These are phyloP conservation scores for Melampsora americana DNA, from an alignment of 1,284 basidiomycete genomes.

Conservation along the genomic window DNA sequence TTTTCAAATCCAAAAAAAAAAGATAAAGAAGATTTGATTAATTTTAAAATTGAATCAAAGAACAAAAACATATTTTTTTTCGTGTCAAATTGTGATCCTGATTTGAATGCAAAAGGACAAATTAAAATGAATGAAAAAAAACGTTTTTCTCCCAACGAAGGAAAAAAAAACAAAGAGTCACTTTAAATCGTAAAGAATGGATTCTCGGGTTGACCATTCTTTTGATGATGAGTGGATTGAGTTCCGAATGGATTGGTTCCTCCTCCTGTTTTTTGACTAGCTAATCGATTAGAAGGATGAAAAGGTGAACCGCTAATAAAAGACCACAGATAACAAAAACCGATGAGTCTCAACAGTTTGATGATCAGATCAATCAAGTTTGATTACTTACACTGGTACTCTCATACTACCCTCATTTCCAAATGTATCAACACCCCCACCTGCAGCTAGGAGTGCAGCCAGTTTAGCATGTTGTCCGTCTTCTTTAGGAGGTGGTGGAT, in stretches of 20 bases:
- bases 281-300: conserved; percentile 41
- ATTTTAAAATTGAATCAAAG: too few relatives aligned
- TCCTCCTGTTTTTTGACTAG: conserved; percentile 26
- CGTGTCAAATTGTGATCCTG: too few relatives aligned
- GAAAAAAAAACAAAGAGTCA: too few relatives aligned
- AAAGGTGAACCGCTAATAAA: conserved; percentile 39
- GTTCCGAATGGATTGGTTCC: conserved; percentile 27
- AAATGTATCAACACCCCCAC: conserved; percentile 85
- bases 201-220: conserved; percentile 33
- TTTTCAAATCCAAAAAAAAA: too few relatives aligned
- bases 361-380: neutral
- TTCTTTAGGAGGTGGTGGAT: conserved; percentile 52
- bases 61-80: too few relatives aligned
- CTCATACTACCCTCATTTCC: conserved; percentile 78
- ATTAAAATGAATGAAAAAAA: too few relatives aligned
- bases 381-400: conserved; percentile 47
- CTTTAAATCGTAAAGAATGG: conserved; percentile 44
- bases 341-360: neutral
- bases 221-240: conserved; percentile 15
- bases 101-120: too few relatives aligned
- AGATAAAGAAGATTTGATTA: too few relatives aligned
- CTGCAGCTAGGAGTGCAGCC: conserved; percentile 68
- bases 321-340: neutral
- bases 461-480: conserved; percentile 73
- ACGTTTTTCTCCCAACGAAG: too few relatives aligned